Conservation (phyloP, 1,139 yeast genomes). For the Groenewaldozyma sp. region DNA sequence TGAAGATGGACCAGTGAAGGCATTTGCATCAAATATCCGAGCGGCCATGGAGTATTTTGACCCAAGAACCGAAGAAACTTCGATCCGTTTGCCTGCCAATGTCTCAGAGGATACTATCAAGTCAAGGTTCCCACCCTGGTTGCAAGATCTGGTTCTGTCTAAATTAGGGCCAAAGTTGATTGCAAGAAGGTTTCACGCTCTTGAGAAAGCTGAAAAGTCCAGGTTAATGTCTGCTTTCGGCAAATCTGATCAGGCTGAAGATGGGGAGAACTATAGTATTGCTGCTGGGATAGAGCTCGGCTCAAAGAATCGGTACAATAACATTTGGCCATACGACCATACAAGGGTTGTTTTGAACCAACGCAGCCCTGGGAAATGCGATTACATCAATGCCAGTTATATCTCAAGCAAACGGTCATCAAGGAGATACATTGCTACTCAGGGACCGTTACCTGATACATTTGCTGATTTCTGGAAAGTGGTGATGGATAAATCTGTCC, state of each 20-base stretch:
- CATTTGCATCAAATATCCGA: slow-evolving; percentile 20
- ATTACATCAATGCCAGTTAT: slow-evolving; percentile 58
- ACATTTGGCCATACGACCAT: slow-evolving; percentile 75
- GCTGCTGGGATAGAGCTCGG: slow-evolving; percentile 66
- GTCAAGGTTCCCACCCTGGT: slow-evolving; percentile 29
- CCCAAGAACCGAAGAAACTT: slow-evolving; percentile 15
- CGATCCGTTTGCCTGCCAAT: slow-evolving; percentile 15
- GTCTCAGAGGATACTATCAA: slow-evolving; percentile 4
- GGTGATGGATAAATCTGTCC: slow-evolving; percentile 50
- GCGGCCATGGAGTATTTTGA: slow-evolving; percentile 15
- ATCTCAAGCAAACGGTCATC: slow-evolving; percentile 30
- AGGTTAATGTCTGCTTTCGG: slow-evolving; percentile 28
- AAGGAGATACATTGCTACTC: slow-evolving; percentile 64
- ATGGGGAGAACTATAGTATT: slow-evolving; percentile 14
- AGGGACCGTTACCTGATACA: slow-evolving; percentile 73
- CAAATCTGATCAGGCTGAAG: slow-evolving; percentile 6
- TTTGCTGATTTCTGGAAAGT: slow-evolving; percentile 78
- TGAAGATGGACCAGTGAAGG: slow-evolving; percentile 20
- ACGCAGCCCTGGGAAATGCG: slow-evolving; percentile 22
- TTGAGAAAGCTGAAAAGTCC: slow-evolving; percentile 31
- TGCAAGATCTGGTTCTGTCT: slow-evolving; percentile 22
- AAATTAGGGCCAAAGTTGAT: slow-evolving; percentile 26
- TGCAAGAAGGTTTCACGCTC: slow-evolving; percentile 30
- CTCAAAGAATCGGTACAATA: slow-evolving; percentile 62
- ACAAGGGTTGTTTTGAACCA: slow-evolving; percentile 44